Percentiles rank a stretch among this genome's conserved stretches.
These are phyloP conservation scores for Seminavis robusta DNA, from an alignment of 108 stramenopile species.

Conservation along the genomic window DNA sequence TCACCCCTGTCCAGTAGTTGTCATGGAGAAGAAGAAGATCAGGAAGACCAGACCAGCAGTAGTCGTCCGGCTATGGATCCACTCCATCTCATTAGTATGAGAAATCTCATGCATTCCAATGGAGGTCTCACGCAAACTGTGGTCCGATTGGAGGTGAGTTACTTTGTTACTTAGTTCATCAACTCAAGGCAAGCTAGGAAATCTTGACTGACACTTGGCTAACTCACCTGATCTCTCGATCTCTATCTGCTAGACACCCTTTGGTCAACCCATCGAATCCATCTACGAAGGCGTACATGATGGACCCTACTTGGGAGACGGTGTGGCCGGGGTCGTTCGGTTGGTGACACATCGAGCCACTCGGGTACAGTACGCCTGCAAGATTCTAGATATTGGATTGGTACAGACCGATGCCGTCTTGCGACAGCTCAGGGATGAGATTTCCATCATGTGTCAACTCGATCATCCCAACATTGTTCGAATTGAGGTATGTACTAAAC, in stretches of 20 bases:
- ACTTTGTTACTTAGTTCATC: neutral
- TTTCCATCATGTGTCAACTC: slow-evolving; percentile 85
- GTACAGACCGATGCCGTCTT: slow-evolving; percentile 57
- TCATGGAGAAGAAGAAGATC: neutral
- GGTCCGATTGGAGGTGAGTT: slow-evolving; percentile 34
- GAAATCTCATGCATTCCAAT: slow-evolving; percentile 7
- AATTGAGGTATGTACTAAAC: no score
- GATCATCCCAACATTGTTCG: slow-evolving; percentile 89
- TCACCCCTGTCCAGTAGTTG: neutral
- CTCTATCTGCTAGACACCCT: slow-evolving; percentile 25
- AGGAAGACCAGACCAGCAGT: neutral
- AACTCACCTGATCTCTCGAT: neutral
- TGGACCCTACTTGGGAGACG: slow-evolving; percentile 70
- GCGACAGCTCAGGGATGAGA: slow-evolving; percentile 70
- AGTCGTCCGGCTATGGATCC: neutral
- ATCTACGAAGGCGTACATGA: slow-evolving; percentile 85
- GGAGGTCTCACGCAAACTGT: slow-evolving; percentile 19
- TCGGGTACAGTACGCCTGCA: slow-evolving; percentile 77
- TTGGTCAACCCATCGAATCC: slow-evolving; percentile 73
- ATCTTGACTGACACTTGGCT: neutral
- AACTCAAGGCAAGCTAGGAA: neutral
- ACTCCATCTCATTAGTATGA: neutral
- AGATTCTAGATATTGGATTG: slow-evolving; percentile 69
- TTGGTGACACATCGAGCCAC: slow-evolving; percentile 67
- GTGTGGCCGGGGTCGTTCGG: slow-evolving; percentile 79